Base-by-base conservation (phyloP, 1,139 yeast species). In the Lodderomyces elongisporus region DNA sequence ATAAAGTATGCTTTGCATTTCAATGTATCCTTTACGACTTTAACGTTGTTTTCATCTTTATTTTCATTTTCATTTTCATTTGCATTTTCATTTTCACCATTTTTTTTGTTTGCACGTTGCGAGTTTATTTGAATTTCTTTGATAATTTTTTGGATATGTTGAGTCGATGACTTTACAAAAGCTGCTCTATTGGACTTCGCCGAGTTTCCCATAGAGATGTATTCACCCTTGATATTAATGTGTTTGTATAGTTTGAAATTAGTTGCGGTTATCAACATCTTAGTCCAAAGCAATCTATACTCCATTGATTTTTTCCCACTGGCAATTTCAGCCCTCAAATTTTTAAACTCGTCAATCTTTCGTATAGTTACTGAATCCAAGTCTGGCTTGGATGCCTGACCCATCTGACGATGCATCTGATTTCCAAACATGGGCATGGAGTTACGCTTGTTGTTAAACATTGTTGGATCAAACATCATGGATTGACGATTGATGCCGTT, bases 141-240 rank as follows among this genome's bases (percentile, higher is more conserved):
- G 24, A 67, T 45, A 28, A 69, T 49, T 44, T 65, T 66, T 12
- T 54, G 45, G 22, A 67, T 54, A 42, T 69, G 74, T 20, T 60
- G 66, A 17, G 60, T 56, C 16, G 69, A 54, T 4, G 71, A 62
- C 45, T 64, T 67, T 27, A 67, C 50, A 44, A 66, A 69, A 16
- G 59, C 49, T 8, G 55, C 51, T 44, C 62, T 64, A 47, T 65
- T 67, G 25, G 48, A 43, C 35, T 59, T 60, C 24, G 62, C 67
- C 3, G 57, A 51, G 34, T 59, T 60, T 22, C 60, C 68, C 3
- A 57, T 51, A 3, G 48, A 38, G n/a, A 64, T 51, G 12, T 55
- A 54, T 37, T 66, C 71, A 15, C 75, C 75, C 48, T 64, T 66
- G 37, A 69, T 66, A 45, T 65, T 68, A 36, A 69, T 61, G 41